phyloP scores from a whole-genome alignment of 345 rosid genomes.

The Clausena lansium region DNA sequence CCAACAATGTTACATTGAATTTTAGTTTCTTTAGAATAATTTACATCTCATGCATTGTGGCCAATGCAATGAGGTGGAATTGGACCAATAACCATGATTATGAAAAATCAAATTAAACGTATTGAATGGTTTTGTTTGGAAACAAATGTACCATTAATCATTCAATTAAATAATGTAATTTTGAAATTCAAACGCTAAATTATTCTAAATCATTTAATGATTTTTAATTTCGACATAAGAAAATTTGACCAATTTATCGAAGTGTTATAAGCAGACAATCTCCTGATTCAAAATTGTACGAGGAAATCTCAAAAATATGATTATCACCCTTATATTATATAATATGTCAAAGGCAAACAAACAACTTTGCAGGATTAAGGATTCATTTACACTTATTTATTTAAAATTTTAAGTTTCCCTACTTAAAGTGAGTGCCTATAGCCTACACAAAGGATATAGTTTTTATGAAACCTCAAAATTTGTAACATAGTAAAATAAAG shows the following conservation, averaged over 20 bases:
- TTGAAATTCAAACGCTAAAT: neutral
- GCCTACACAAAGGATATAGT: neutral
- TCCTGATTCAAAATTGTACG: neutral
- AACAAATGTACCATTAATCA: neutral
- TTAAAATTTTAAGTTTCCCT: neutral
- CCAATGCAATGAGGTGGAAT: neutral
- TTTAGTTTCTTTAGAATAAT: neutral
- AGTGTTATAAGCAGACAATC: neutral
- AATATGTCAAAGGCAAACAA: constrained; percentile 1
- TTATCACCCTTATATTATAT: neutral
- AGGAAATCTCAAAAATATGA: constrained; percentile 4
- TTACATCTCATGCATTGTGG: neutral
- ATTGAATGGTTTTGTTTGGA: neutral
- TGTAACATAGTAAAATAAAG: neutral
- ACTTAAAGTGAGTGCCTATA: neutral
- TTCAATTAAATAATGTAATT: neutral
- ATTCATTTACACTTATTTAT: neutral
- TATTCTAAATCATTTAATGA: neutral
- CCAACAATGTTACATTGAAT: neutral
- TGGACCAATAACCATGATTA: neutral
- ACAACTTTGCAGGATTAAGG: neutral
- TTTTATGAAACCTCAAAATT: neutral
- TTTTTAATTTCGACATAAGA: neutral
- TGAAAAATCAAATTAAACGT: neutral
- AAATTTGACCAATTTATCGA: neutral